Conservation (phyloP, 2,329 filamentous ascomycete species). For the Didymella exigua region DNA sequence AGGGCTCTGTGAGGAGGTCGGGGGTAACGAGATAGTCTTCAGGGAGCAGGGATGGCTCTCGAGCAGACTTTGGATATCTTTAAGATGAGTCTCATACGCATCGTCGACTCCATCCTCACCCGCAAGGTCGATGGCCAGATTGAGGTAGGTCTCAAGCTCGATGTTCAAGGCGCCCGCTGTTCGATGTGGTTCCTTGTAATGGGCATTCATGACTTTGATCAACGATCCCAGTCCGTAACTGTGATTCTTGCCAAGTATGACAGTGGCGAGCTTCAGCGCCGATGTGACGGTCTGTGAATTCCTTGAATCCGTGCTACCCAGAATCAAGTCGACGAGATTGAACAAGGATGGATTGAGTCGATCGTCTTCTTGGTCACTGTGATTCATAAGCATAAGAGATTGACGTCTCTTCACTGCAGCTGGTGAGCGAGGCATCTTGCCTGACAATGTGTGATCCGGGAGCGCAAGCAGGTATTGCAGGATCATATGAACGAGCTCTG, state of each 20-base stretch:
- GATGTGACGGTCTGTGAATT: constrained; percentile 90
- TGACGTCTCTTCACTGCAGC: constrained; percentile 80
- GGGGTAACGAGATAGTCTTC: constrained; percentile 68
- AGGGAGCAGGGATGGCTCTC: constrained; percentile 77
- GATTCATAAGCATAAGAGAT: constrained; percentile 83
- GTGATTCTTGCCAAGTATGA: constrained; percentile 86
- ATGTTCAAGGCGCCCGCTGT: constrained; percentile 77
- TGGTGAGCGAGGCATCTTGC: constrained; percentile 50
- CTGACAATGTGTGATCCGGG: constrained; percentile 60
- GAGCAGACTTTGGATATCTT: constrained; percentile 71
- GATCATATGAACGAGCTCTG: constrained; percentile 92
- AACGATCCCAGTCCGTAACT: constrained; percentile 81
- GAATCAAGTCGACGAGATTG: constrained; percentile 87
- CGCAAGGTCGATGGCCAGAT: constrained; percentile 70
- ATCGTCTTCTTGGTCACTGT: constrained; percentile 76
- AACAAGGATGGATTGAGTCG: constrained; percentile 83
- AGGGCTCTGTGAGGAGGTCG: constrained; percentile 61
- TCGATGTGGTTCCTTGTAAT: constrained; percentile 61
- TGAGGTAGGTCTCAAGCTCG: constrained; percentile 74
- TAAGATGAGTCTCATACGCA: constrained; percentile 72
- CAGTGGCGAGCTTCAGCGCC: constrained; percentile 83
- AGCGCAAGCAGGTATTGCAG: constrained; percentile 89
- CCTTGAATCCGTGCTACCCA: constrained; percentile 80
- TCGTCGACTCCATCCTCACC: constrained; percentile 73
- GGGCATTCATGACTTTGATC: constrained; percentile 67